Conservation (phyloP, 192 early-diverging fungal genomes). For the Umbelopsis sp. region DNA sequence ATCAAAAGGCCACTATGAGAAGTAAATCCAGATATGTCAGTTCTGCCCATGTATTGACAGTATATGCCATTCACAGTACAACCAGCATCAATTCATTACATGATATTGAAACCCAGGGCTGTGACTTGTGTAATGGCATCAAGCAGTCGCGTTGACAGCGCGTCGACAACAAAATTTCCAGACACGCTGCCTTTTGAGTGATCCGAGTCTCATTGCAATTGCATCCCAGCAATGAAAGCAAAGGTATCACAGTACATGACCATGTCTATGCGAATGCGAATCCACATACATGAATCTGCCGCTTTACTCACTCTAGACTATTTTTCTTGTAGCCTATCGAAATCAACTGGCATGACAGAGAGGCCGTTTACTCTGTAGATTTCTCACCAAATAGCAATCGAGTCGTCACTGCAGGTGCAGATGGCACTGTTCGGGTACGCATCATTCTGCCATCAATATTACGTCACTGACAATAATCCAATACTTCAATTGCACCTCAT, state of each 20-base stretch:
- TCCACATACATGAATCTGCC: too few species aligned
- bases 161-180: background rate
- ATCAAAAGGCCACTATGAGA: too few species aligned
- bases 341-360: conserved; percentile 94
- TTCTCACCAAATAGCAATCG: conserved; percentile 72
- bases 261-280: too few species aligned
- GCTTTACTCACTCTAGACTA: background rate
- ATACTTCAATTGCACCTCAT: background rate
- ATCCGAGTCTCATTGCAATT: background rate
- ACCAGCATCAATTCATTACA: background rate
- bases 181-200: background rate
- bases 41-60: too few species aligned
- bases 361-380: conserved; percentile 89
- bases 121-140: background rate
- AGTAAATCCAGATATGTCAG: too few species aligned
- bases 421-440: conserved; percentile 84
- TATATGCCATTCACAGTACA: too few species aligned
- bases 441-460: conserved; percentile 26
- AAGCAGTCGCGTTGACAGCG: too few species aligned
- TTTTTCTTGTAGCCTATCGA: conserved; percentile 58
- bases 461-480: background rate
- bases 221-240: conserved; percentile 1
- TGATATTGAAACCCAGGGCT: background rate
- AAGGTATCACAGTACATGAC: background rate
- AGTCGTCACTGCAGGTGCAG: conserved; percentile 90